Evolutionary conservation across 305 asterid species (phyloP).

Genomic region (Fraxinus greggii): DNA sequence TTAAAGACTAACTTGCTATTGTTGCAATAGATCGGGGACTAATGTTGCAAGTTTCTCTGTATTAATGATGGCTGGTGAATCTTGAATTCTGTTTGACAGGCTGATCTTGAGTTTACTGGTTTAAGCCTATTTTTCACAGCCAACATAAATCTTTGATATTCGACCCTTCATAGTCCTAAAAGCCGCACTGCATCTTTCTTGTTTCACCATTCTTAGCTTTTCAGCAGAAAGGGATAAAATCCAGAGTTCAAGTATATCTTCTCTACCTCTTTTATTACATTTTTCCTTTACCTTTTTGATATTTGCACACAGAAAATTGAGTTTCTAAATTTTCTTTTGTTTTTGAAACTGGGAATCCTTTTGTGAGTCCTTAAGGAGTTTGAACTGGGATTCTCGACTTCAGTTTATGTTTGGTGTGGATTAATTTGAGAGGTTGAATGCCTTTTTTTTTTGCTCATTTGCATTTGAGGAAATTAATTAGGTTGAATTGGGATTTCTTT

Average conservation of each 20-base stretch:
- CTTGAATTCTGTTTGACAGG: slow-evolving; percentile 16
- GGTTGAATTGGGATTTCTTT: slow-evolving; percentile 19
- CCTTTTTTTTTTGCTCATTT: slow-evolving; percentile 19
- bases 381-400: neutral
- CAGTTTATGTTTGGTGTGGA: neutral
- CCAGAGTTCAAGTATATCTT: slow-evolving; percentile 27
- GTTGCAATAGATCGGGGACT: neutral
- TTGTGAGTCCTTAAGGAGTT: neutral
- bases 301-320: slow-evolving; percentile 16
- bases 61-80: neutral
- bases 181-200: neutral
- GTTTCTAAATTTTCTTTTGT: slow-evolving; percentile 9
- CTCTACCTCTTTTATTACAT: slow-evolving; percentile 5
- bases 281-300: neutral
- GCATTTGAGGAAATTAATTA: neutral
- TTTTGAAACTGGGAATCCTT: slow-evolving; percentile 7
- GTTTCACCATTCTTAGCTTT: slow-evolving; percentile 10
- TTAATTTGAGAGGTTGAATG: neutral
- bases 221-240: neutral
- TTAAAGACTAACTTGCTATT: neutral
- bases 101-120: neutral
- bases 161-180: slow-evolving; percentile 25
- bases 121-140: neutral
- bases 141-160: slow-evolving; percentile 2
- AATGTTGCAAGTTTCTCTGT: neutral